phyloP scores from a whole-genome alignment of 805 yeast species.

The Suhomyces prunicola region DNA sequence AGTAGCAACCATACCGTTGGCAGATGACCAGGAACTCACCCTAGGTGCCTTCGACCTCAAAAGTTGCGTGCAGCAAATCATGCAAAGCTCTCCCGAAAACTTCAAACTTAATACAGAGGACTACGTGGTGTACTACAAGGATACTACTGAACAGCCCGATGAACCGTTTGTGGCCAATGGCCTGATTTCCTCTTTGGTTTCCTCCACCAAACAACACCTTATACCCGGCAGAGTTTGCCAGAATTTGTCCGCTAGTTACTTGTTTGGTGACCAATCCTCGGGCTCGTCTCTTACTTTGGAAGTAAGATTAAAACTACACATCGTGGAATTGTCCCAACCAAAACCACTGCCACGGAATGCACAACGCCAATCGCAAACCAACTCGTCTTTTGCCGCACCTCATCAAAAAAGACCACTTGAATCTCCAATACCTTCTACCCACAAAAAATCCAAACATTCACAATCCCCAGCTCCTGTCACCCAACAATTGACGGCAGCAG shows the following conservation, averaged over 20 bases:
- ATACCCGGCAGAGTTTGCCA: constrained; percentile 58
- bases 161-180: constrained; percentile 47
- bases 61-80: constrained; percentile 36
- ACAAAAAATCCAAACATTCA: constrained; percentile 8
- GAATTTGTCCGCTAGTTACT: constrained; percentile 47
- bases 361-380: constrained; percentile 2
- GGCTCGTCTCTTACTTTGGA: constrained; percentile 51
- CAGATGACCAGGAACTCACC: constrained; percentile 21
- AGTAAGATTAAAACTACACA: constrained; percentile 50
- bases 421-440: constrained; percentile 7
- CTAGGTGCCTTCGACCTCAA: constrained; percentile 43
- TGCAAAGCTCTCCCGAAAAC: constrained; percentile 41
- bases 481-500: constrained; percentile 15
- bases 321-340: constrained; percentile 21
- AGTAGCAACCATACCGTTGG: constrained; percentile 36
- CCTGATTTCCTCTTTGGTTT: constrained; percentile 29
- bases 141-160: constrained; percentile 46
- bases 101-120: constrained; percentile 37
- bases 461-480: constrained; percentile 6
- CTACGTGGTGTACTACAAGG: constrained; percentile 45
- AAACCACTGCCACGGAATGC: not conserved
- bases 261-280: constrained; percentile 33
- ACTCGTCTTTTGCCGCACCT: not conserved
- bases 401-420: constrained; percentile 6
- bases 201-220: constrained; percentile 22